A percentile compares a stretch with the other conserved stretches of the same genome.
These are phyloP conservation scores for Boletellus sp. DNA, from an alignment of 1,284 basidiomycete genomes.

Conservation along the genomic window DNA sequence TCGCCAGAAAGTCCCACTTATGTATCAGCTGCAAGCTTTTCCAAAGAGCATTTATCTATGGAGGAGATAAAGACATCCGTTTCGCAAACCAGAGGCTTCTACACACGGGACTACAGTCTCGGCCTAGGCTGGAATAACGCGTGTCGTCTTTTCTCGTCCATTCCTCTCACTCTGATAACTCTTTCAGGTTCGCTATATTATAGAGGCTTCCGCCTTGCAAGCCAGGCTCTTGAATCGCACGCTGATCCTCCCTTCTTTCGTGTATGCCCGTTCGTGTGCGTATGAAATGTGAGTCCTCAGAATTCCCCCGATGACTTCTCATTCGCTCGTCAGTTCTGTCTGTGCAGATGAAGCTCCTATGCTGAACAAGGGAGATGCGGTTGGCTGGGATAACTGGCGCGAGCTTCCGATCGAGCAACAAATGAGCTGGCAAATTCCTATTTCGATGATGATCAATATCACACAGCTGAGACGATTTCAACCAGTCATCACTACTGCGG, in stretches of 20 bases:
- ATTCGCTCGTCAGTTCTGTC: constrained; percentile 17
- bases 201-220: constrained; percentile 40
- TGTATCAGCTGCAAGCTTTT: neutral
- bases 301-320: neutral
- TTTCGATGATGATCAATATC: constrained; percentile 42
- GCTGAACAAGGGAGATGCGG: constrained; percentile 41
- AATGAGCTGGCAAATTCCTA: constrained; percentile 42
- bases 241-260: constrained; percentile 36
- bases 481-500: constrained; percentile 34
- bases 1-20: neutral
- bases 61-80: constrained; percentile 29
- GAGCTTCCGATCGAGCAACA: constrained; percentile 40
- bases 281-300: constrained; percentile 35
- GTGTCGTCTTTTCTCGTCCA: constrained; percentile 1
- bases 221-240: constrained; percentile 38
- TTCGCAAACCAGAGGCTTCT: constrained; percentile 33
- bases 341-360: constrained; percentile 37
- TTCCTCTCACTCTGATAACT: constrained; percentile 7
- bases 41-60: constrained; percentile 16
- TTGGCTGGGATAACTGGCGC: constrained; percentile 40
- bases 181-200: constrained; percentile 40
- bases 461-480: constrained; percentile 36
- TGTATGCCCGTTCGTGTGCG: constrained; percentile 42
- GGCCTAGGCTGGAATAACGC: constrained; percentile 35
- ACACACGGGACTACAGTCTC: constrained; percentile 34